These are phyloP conservation scores for Shiraia bambusicola DNA, from an alignment of 2,329 filamentous ascomycete genomes.

Conservation along the genomic window DNA sequence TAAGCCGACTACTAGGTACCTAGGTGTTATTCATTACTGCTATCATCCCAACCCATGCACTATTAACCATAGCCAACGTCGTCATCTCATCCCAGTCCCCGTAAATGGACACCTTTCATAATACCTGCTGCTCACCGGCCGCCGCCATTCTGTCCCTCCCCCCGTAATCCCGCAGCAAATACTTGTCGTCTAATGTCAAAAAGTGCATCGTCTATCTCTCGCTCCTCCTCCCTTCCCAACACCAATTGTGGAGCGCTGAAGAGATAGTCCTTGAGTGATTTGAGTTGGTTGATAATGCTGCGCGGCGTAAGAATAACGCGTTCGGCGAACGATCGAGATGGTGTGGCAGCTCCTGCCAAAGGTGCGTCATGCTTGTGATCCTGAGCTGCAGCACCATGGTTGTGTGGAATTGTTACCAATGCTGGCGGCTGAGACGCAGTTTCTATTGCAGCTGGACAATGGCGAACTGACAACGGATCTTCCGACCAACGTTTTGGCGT, in stretches of 20 bases:
- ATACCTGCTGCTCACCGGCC: too few relatives aligned
- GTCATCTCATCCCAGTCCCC: too few relatives aligned
- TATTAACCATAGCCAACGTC: too few relatives aligned
- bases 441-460: slow-evolving; percentile 1
- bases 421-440: neutral
- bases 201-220: slow-evolving; percentile 73
- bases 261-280: slow-evolving; percentile 56
- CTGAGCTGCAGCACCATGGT: too few relatives aligned
- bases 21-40: too few relatives aligned
- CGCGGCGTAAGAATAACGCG: slow-evolving; percentile 45
- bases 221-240: slow-evolving; percentile 65
- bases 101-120: too few relatives aligned
- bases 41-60: too few relatives aligned
- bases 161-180: slow-evolving; percentile 66
- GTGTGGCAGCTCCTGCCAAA: slow-evolving; percentile 5
- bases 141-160: slow-evolving; percentile 3
- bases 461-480: neutral
- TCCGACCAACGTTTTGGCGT: slow-evolving; percentile 16
- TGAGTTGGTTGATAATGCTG: slow-evolving; percentile 53
- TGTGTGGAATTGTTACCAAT: neutral
- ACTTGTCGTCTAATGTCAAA: slow-evolving; percentile 76
- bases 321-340: slow-evolving; percentile 32
- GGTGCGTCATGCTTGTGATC: neutral
- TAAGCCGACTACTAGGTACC: too few relatives aligned
- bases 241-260: slow-evolving; percentile 53